Base-by-base conservation (phyloP, 345 rosid genomes). In the Nephelium lappaceum region DNA sequence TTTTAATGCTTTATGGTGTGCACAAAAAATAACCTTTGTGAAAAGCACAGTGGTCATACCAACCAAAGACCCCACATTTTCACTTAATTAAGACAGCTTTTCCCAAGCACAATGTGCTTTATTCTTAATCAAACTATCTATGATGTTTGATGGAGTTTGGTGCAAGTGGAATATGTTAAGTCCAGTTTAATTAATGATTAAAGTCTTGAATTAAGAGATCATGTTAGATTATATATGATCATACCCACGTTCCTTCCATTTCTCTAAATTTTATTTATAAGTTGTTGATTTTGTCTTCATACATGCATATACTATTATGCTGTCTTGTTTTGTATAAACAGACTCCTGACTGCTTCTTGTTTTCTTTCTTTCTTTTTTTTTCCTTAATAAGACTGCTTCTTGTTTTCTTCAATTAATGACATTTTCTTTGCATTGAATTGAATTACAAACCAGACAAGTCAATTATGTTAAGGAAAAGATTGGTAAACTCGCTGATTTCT, bases 51-150 rank as follows among this genome's bases (percentile, higher is more conserved):
- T 15, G 75, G 4, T 74, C 16, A 15, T 19, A 19, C 58, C 60
- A 45, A 63, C 39, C n/a, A 41, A 10, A 31, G 47, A n/a, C 78
- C 62, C 71, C 71, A 66, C 36, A 4, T 38, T 51, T 31, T 19
- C 47, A 9, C 3, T 63, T 18, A 43, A 65, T 64, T 65, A 47
- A 75, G 15, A 15, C 43, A 75, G n/a, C 78, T 75, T 75, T 75
- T 64, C 78, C 71, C 71, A 75, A 51, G 8, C 78, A 65, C 78
- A 3, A 75, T 31, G 78, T 49, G 63, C 64, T 75, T 75, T 75
- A 65, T 65, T 15, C 47, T 49, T 75, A 66, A 76, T 43, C 57
- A 69, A 24, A 23, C 5, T 24, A 45, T 68, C 57, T 5, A 47
- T 69, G 24, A 69, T 11, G 39, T 12, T 3, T n/a, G 27, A 23